These are phyloP conservation scores for Sedum album DNA, from an alignment of 164 flowering plant species.

Conservation along the genomic window DNA sequence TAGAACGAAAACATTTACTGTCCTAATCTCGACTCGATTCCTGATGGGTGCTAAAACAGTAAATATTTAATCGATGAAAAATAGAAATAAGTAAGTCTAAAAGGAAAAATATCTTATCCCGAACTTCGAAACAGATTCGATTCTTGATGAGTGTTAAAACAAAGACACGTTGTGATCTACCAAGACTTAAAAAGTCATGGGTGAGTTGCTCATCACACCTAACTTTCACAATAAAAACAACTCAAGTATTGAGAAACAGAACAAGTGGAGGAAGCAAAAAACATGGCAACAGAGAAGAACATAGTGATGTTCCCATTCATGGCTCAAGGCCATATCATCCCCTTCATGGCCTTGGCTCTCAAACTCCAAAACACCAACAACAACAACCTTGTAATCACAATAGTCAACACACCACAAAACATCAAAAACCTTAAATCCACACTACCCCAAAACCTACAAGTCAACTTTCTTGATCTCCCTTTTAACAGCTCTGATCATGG, in stretches of 20 bases:
- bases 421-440: constrained; percentile 18
- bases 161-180: too few species aligned
- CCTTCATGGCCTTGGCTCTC: constrained; percentile 24
- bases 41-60: too few species aligned
- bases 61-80: too few species aligned
- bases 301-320: constrained; percentile 33
- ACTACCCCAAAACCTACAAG: background rate
- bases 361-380: background rate
- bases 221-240: background rate
- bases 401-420: constrained; percentile 30
- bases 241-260: too few species aligned
- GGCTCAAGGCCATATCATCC: constrained; percentile 19
- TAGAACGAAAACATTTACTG: too few species aligned
- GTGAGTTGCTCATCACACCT: too few species aligned
- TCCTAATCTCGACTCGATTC: too few species aligned
- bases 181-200: too few species aligned
- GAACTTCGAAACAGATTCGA: too few species aligned
- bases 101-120: too few species aligned
- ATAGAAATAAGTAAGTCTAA: too few species aligned
- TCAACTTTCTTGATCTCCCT: constrained; percentile 29
- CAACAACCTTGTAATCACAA: background rate
- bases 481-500: constrained; percentile 36
- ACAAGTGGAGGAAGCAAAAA: background rate
- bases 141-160: too few species aligned
- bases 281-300: constrained; percentile 11